Percentiles rank a stretch among this genome's conserved stretches.
Conservation (phyloP, 192 early-diverging fungal genomes). For the Allomyces arbusculus region DNA sequence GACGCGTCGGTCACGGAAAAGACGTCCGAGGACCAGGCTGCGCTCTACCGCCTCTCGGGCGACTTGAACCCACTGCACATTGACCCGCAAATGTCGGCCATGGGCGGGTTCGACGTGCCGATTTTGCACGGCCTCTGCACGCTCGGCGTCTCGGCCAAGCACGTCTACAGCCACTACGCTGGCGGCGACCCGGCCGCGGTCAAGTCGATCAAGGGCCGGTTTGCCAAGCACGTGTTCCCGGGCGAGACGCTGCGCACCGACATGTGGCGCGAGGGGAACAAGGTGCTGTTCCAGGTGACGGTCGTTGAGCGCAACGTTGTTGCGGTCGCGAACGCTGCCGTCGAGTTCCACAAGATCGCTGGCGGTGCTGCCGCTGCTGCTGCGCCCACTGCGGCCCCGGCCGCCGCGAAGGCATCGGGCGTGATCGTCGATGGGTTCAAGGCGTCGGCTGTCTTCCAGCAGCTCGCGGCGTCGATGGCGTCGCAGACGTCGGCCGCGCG, state of each 20-base stretch:
- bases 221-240: conserved; percentile 74
- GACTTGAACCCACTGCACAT: conserved; percentile 97
- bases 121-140: conserved; percentile 93
- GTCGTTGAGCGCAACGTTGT: conserved; percentile 82
- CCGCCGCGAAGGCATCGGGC: conserved; percentile 7
- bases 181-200: conserved; percentile 44
- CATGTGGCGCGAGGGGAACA: conserved; percentile 70
- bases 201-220: conserved; percentile 77
- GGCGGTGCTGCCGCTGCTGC: conserved; percentile 7
- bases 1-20: conserved; percentile 69
- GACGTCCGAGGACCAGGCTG: conserved; percentile 79
- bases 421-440: conserved; percentile 50
- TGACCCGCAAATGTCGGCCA: conserved; percentile 77
- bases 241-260: conserved; percentile 95
- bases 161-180: conserved; percentile 59
- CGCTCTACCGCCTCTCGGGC: conserved; percentile 83
- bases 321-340: conserved; percentile 79
- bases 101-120: conserved; percentile 90
- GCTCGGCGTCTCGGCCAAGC: conserved; percentile 79
- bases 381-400: conserved; percentile 12
- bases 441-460: conserved; percentile 49
- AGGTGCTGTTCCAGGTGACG: conserved; percentile 83
- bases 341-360: conserved; percentile 23
- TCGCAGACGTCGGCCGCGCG: conserved; percentile 35
- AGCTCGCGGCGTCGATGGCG: conserved; percentile 35